phyloP scores from a whole-genome alignment of 2,329 filamentous ascomycete genomes.

The Fusarium sp. region DNA sequence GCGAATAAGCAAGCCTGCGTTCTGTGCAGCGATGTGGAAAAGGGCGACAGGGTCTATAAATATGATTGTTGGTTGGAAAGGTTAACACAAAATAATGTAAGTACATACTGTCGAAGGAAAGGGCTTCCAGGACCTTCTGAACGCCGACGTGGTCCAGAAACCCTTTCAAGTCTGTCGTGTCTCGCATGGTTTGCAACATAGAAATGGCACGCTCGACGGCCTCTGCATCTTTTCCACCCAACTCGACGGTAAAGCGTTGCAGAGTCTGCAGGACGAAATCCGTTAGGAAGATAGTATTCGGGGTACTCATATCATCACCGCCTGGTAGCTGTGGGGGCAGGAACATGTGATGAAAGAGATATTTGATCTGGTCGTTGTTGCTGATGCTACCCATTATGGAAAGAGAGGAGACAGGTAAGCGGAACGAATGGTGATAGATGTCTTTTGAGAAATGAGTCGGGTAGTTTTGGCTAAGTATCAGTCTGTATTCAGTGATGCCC shows the following conservation, averaged over 20 bases:
- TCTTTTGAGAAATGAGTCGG: neutral
- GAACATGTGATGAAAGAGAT: slow-evolving; percentile 48
- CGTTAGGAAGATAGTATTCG: neutral
- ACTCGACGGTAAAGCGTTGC: slow-evolving; percentile 4
- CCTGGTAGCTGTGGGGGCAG: slow-evolving; percentile 49
- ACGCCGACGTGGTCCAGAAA: slow-evolving; percentile 1
- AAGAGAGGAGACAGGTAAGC: fast-evolving
- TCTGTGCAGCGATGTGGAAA: slow-evolving; percentile 29
- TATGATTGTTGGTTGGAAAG: neutral
- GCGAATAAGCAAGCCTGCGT: slow-evolving; percentile 28
- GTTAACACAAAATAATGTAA: neutral
- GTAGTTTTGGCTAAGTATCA: neutral
- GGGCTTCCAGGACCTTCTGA: neutral
- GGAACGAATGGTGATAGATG: neutral
- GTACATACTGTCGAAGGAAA: slow-evolving; percentile 6
- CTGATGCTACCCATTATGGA: neutral
- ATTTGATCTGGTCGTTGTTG: slow-evolving; percentile 4
- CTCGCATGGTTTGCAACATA: slow-evolving; percentile 27
- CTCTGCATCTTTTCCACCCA: neutral
- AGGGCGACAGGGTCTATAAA: neutral
- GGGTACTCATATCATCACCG: slow-evolving; percentile 13
- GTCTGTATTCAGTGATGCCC: neutral
- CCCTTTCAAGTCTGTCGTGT: neutral
- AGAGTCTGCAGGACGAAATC: slow-evolving; percentile 22
- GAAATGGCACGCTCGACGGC: neutral